Conservation (phyloP, 2,329 filamentous ascomycete species). For the Tolypocladium inflatum region DNA sequence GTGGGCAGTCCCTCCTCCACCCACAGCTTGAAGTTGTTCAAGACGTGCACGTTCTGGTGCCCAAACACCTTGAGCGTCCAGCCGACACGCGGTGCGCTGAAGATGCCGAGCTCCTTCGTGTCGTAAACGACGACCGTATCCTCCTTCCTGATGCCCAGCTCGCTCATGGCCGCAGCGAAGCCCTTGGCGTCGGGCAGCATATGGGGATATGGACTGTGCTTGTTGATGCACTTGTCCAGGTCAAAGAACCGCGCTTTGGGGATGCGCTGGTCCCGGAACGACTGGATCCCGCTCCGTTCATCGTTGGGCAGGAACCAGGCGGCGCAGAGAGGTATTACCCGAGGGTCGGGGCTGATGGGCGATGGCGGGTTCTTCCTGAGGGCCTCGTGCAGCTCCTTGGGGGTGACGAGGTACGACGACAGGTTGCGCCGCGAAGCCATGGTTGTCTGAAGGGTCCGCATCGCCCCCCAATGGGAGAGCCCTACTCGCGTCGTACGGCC, state of each 20-base stretch:
- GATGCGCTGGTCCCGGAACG: slow-evolving; percentile 75
- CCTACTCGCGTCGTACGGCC: slow-evolving; percentile 31
- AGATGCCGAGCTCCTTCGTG: slow-evolving; percentile 80
- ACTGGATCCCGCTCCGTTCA: slow-evolving; percentile 66
- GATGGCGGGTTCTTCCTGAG: slow-evolving; percentile 74
- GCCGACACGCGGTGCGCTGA: slow-evolving; percentile 84
- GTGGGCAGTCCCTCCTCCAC: slow-evolving; percentile 73
- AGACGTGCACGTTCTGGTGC: slow-evolving; percentile 75
- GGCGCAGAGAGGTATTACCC: slow-evolving; percentile 82
- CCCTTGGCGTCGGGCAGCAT: slow-evolving; percentile 80
- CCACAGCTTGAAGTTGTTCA: slow-evolving; percentile 97
- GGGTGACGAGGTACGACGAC: slow-evolving; percentile 78
- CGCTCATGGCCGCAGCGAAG: slow-evolving; percentile 82
- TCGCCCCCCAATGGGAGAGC: slow-evolving; percentile 26
- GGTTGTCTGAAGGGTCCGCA: slow-evolving; percentile 16
- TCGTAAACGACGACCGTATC: slow-evolving; percentile 95
- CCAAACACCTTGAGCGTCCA: slow-evolving; percentile 93
- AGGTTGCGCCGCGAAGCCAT: slow-evolving; percentile 34
- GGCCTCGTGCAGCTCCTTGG: slow-evolving; percentile 70
- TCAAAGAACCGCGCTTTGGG: slow-evolving; percentile 93
- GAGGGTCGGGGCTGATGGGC: slow-evolving; percentile 70
- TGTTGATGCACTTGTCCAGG: slow-evolving; percentile 83
- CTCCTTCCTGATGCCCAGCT: slow-evolving; percentile 75
- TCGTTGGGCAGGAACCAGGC: slow-evolving; percentile 97
- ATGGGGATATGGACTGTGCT: slow-evolving; percentile 82